These are phyloP conservation scores for Aspergillus sergii DNA, from an alignment of 2,329 filamentous ascomycete genomes.

Conservation along the genomic window DNA sequence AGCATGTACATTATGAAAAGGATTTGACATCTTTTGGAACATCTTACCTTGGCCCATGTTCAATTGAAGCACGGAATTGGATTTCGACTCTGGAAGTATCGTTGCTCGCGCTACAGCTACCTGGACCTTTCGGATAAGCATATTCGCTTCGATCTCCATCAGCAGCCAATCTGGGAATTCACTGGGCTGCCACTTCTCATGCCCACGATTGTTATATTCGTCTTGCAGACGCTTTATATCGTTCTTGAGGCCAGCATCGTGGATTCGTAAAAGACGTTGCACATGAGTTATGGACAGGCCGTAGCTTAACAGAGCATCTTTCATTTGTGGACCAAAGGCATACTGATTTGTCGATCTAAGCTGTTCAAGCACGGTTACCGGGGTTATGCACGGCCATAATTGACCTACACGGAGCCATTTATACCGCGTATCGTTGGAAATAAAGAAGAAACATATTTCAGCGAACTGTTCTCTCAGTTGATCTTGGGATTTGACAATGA, in stretches of 20 bases:
- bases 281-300: conserved; percentile 43
- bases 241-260: conserved; percentile 36
- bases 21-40: no score
- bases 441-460: not conserved
- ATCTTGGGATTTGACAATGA: not conserved
- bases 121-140: conserved; percentile 65
- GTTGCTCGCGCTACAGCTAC: conserved; percentile 65
- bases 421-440: not conserved
- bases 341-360: conserved; percentile 38
- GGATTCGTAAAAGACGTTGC: conserved; percentile 50
- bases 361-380: conserved; percentile 44
- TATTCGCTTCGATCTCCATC: conserved; percentile 66
- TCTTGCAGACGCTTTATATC: conserved; percentile 39
- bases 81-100: conserved; percentile 54
- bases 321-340: conserved; percentile 37
- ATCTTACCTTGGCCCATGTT: conserved; percentile 65
- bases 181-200: conserved; percentile 59
- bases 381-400: not conserved
- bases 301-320: conserved; percentile 41
- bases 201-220: conserved; percentile 53
- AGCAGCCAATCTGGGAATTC: conserved; percentile 65
- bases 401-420: not conserved
- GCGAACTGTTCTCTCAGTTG: not conserved
- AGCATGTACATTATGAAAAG: not conserved
- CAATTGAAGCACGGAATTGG: conserved; percentile 65